These are phyloP conservation scores for Phalaenopsis hybrid DNA, from an alignment of 116 monocot species.

Conservation along the genomic window DNA sequence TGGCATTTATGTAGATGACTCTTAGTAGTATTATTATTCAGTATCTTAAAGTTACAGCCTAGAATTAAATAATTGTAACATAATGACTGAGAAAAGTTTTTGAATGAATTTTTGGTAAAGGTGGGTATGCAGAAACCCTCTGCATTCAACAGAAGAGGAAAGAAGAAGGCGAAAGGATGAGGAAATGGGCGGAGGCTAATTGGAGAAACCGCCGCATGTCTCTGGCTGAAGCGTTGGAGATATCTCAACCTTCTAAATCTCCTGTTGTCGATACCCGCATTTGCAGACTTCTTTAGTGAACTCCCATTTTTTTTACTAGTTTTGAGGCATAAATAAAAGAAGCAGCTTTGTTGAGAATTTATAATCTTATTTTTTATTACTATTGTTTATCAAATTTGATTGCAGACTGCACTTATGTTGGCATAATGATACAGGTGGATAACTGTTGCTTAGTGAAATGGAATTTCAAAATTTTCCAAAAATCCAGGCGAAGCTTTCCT, in stretches of 20 bases:
- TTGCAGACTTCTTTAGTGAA: conserved; percentile 48
- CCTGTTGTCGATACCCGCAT: conserved; percentile 71
- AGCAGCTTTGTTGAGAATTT: too few relatives aligned
- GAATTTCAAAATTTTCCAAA: too few relatives aligned
- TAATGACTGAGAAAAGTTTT: neutral
- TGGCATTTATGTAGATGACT: too few relatives aligned
- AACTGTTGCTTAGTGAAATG: too few relatives aligned
- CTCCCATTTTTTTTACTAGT: too few relatives aligned
- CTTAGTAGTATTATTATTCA: too few relatives aligned
- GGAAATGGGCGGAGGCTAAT: conserved; percentile 51
- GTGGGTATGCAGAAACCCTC: conserved; percentile 72
- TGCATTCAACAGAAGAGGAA: conserved; percentile 74
- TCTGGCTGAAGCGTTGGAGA: conserved; percentile 57
- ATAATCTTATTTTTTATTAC: too few relatives aligned
- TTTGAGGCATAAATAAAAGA: too few relatives aligned
- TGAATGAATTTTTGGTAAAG: conserved; percentile 20
- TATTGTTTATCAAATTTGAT: too few relatives aligned
- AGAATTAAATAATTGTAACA: neutral
- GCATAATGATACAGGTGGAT: too few relatives aligned
- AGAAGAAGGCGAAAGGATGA: conserved; percentile 75
- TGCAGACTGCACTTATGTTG: too few relatives aligned
- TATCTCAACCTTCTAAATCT: conserved; percentile 48
- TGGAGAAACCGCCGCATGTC: conserved; percentile 76
- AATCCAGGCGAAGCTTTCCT: too few relatives aligned
- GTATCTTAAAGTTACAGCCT: neutral